Conservation (phyloP, 768 basidiomycete genomes). For the Hirschioporus abietinus region DNA sequence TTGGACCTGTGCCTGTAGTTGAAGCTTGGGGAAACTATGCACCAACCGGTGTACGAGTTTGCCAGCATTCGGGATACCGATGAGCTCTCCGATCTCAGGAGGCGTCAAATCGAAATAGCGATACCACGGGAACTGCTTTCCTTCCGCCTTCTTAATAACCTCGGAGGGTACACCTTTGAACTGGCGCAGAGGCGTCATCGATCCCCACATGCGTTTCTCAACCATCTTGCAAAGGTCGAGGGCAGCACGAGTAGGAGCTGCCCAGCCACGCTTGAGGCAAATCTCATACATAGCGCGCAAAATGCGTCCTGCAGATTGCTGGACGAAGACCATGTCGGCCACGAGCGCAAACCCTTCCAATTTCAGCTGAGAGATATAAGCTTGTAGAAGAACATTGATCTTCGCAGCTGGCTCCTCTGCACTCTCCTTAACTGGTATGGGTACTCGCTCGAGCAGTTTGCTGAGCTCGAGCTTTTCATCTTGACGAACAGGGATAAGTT, state of each 20-base stretch:
- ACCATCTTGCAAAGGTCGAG: slow-evolving; percentile 97
- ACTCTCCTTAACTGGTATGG: slow-evolving; percentile 94
- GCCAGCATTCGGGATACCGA: slow-evolving; percentile 92
- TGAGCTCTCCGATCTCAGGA: slow-evolving; percentile 91
- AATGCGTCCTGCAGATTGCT: slow-evolving; percentile 95
- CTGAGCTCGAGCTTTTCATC: slow-evolving; percentile 89
- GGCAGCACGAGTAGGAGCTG: slow-evolving; percentile 84
- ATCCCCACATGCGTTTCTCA: slow-evolving; percentile 89
- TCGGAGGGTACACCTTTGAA: slow-evolving; percentile 89
- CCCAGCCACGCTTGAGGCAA: slow-evolving; percentile 97
- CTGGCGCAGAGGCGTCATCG: slow-evolving; percentile 95
- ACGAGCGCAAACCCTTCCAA: slow-evolving; percentile 86
- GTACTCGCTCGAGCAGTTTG: slow-evolving; percentile 89
- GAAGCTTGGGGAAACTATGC: slow-evolving; percentile 93
- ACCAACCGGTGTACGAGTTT: slow-evolving; percentile 88
- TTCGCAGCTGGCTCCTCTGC: slow-evolving; percentile 97
- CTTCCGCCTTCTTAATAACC: slow-evolving; percentile 85
- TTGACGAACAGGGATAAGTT: slow-evolving; percentile 80
- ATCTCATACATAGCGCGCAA: slow-evolving; percentile 97
- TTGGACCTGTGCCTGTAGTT: slow-evolving; percentile 94
- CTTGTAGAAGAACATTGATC: slow-evolving; percentile 93
- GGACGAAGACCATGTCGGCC: slow-evolving; percentile 93
- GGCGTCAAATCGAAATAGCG: slow-evolving; percentile 92
- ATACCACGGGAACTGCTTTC: slow-evolving; percentile 99
- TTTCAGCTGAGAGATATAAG: slow-evolving; percentile 91